These are phyloP conservation scores for Talaromyces verruculosus DNA, from an alignment of 2,329 filamentous ascomycete species.

Conservation along the genomic window DNA sequence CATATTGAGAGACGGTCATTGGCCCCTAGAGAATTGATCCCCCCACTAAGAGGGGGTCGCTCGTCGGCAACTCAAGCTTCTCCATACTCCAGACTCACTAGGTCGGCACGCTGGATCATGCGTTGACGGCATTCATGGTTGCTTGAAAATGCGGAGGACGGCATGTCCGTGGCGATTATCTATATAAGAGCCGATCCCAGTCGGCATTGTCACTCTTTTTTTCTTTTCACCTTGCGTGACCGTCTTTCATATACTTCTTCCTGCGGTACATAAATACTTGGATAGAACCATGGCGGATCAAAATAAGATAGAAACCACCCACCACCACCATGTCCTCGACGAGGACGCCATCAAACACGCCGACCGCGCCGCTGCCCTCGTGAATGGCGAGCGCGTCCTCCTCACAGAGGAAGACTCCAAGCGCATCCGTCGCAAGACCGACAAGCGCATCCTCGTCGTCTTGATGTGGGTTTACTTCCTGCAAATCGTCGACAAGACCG, in stretches of 20 bases:
- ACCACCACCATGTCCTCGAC: background rate
- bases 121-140: background rate
- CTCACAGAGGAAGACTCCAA: conserved; percentile 46
- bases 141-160: conserved; percentile 4
- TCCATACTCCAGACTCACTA: conserved; percentile 8
- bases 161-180: background rate
- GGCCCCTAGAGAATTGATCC: background rate
- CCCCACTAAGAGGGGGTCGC: background rate
- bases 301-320: background rate
- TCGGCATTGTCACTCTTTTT: background rate
- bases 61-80: background rate
- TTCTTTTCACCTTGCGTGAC: background rate
- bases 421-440: conserved; percentile 62
- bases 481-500: conserved; percentile 59
- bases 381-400: conserved; percentile 15
- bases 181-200: conserved; percentile 6
- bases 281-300: conserved; percentile 6
- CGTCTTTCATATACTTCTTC: background rate
- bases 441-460: conserved; percentile 56
- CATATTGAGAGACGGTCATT: background rate
- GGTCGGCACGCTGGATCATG: background rate
- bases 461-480: conserved; percentile 50
- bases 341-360: conserved; percentile 14
- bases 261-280: background rate
- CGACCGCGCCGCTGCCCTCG: conserved; percentile 19